Evolutionary conservation across 345 rosid species (phyloP).

Genomic region (Geranium rotundifolium): DNA sequence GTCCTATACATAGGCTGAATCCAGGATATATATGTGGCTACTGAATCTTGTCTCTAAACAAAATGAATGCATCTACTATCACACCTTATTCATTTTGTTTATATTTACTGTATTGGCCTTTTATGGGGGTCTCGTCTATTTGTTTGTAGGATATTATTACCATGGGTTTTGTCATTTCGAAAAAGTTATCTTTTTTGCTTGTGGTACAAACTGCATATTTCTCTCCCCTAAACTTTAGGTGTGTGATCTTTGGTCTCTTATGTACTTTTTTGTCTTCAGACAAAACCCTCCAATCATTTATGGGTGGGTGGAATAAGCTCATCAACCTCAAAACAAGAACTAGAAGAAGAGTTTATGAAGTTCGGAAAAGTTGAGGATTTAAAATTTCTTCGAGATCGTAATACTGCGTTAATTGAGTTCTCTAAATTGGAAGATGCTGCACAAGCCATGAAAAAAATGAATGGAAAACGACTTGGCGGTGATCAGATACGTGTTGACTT

Average conservation of each 20-base stretch:
- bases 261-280: constrained; percentile 34
- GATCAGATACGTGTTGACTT: constrained; percentile 85
- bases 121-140: background rate
- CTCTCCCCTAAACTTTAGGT: background rate
- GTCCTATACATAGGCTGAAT: too few species aligned
- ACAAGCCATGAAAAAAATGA: constrained; percentile 67
- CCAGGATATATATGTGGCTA: too few species aligned
- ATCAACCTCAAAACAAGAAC: constrained; percentile 42
- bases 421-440: constrained; percentile 57
- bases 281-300: constrained; percentile 62
- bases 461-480: constrained; percentile 65
- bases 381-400: constrained; percentile 63
- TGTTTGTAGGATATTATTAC: background rate
- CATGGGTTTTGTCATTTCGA: background rate
- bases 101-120: background rate
- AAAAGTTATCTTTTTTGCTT: background rate
- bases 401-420: constrained; percentile 67
- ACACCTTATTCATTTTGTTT: background rate
- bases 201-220: background rate
- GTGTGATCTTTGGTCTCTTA: background rate
- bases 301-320: constrained; percentile 93
- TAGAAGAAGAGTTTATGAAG: constrained; percentile 63
- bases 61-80: too few species aligned
- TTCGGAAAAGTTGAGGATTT: constrained; percentile 76
- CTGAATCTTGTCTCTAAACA: too few species aligned